Evolutionary conservation across 305 asterid species (phyloP).

Genomic region (Solanum hybrid): DNA sequence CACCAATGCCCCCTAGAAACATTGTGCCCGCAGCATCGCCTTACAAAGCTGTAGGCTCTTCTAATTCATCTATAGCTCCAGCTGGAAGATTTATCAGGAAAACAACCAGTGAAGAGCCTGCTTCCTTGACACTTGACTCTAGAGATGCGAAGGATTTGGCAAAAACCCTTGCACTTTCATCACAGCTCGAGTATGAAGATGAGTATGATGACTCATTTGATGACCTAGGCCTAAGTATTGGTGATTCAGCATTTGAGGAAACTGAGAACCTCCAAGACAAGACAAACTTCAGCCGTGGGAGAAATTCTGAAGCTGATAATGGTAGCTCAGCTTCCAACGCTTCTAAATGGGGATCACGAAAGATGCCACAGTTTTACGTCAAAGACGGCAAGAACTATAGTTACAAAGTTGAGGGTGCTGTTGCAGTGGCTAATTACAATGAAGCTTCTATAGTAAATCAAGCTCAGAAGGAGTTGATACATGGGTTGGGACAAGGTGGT

Average conservation of each 20-base stretch:
- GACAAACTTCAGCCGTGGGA: constrained; percentile 19
- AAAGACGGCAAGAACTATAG: constrained; percentile 94
- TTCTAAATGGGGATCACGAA: constrained; percentile 60
- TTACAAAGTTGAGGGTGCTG: constrained; percentile 79
- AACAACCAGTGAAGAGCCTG: constrained; percentile 29
- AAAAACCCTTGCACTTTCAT: constrained; percentile 57
- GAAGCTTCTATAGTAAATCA: constrained; percentile 64
- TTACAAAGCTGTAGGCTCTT: constrained; percentile 27
- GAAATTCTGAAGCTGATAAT: constrained; percentile 24
- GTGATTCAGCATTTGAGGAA: constrained; percentile 66
- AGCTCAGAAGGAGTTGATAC: constrained; percentile 56
- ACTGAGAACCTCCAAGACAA: constrained; percentile 31
- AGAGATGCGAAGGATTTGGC: constrained; percentile 38
- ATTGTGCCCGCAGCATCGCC: constrained; percentile 7
- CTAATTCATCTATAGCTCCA: constrained; percentile 44
- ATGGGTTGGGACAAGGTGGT: constrained; percentile 93
- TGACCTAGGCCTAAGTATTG: constrained; percentile 78
- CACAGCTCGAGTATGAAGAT: constrained; percentile 87
- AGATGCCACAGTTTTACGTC: constrained; percentile 70
- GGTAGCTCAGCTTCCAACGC: constrained; percentile 34
- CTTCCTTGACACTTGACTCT: constrained; percentile 36
- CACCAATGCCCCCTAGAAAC: constrained; percentile 19
- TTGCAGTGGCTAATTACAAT: constrained; percentile 53
- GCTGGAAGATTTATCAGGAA: constrained; percentile 79
- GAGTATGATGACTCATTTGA: constrained; percentile 98